Evolutionary conservation across 495 filamentous ascomycete species (phyloP), one percentile per base, ranked within the genome.

Genomic region (Tuber brumale): DNA sequence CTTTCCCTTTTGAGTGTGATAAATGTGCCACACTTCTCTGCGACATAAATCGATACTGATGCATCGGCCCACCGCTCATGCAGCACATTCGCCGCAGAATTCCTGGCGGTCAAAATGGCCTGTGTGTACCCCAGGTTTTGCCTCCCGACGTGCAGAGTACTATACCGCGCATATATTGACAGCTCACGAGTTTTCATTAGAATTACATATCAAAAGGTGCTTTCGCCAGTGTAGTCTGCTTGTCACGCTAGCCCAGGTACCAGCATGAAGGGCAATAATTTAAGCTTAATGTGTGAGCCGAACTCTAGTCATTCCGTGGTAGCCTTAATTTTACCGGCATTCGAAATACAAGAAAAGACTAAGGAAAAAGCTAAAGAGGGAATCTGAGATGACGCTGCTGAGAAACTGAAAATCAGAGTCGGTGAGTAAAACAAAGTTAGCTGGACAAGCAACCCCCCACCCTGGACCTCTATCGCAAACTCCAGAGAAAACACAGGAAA

Each of bases 121-220:
- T 66, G 57, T 66, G 57, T 66, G 57, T 18, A 35, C 57, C 57
- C 57, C 57, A 66, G 57, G 57, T 66, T 66, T 35, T 66, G 27
- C 57, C 57, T 66, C 57, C 57, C 57, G 57, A 66, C 12, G 57
- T 18, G 57, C 57, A 66, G 57, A 66, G 27, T 66, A 27, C 57
- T 66, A 66, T 66, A 19, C 12, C 18, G 57, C 19, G 57, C 57
- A 66, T 66, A 66, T 66, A 66, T 66, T 66, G 57, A 66, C 27
- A 66, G 57, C 14, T 35, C 57, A 66, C 57, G 57, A 9, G 57
- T 5, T 66, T 27, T 66, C 57, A 66, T 66, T 19, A 19, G 14
- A 66, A 66, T 66, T 35, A 66, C 57, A 66, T 66, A 66, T 35
- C 27, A 35, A 66, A 66, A 66, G 57, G 31, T 66, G 1, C 27